phyloP scores from a whole-genome alignment of 306 rosid species.

The Trifolium fragiferum region DNA sequence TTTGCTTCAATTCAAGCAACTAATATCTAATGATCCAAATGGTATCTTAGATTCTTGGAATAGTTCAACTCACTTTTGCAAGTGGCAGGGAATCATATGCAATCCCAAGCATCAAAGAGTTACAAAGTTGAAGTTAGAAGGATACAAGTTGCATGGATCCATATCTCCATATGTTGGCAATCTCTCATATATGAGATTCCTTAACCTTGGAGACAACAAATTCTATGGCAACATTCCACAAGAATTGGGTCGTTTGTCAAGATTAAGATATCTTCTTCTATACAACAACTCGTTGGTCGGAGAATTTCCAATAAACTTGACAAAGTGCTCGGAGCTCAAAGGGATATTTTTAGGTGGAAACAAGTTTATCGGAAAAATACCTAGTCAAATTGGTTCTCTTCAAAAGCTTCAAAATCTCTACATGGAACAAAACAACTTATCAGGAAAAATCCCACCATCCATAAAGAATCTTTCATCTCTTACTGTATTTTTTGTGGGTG shows the following conservation, averaged over 20 bases:
- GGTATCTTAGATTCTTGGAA: slow-evolving; percentile 1
- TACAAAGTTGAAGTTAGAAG: not conserved
- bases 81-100: slow-evolving; percentile 3
- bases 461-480: slow-evolving; percentile 2
- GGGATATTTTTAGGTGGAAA: not conserved
- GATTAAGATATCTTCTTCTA: not conserved
- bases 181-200: not conserved
- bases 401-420: not conserved
- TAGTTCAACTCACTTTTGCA: slow-evolving; percentile 4
- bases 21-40: not conserved
- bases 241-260: slow-evolving; percentile 6
- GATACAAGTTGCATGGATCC: not conserved
- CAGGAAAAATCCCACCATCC: not conserved
- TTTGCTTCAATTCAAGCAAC: not conserved
- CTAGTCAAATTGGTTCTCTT: not conserved
- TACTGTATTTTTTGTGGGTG: no score
- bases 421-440: not conserved
- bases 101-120: slow-evolving; percentile 6
- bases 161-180: slow-evolving; percentile 10
- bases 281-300: not conserved
- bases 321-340: not conserved
- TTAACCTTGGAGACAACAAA: not conserved
- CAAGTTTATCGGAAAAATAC: not conserved
- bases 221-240: not conserved
- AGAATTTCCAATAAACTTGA: not conserved